Evolutionary conservation across 2,329 filamentous ascomycete genomes (phyloP).

Genomic region (Neopestalotiopsis sp.): DNA sequence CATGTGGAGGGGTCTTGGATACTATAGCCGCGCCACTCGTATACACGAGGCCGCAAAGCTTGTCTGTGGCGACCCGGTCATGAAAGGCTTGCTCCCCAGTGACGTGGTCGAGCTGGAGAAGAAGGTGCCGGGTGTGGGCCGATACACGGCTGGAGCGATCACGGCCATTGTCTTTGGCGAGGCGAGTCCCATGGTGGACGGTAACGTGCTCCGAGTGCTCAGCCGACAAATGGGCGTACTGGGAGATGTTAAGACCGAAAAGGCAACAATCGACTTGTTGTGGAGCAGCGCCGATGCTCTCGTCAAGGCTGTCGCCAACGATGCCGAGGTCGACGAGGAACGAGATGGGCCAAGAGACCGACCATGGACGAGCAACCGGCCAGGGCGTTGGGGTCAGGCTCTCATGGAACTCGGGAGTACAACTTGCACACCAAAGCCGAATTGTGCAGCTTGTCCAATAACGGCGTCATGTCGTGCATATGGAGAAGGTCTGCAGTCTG

Average conservation of each 20-base stretch:
- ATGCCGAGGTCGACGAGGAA: slow-evolving; percentile 31
- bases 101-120: slow-evolving; percentile 51
- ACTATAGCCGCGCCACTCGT: slow-evolving; percentile 68
- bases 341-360: slow-evolving; percentile 10
- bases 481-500: slow-evolving; percentile 48
- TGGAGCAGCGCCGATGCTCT: slow-evolving; percentile 65
- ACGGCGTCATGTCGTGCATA: slow-evolving; percentile 57
- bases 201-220: slow-evolving; percentile 66
- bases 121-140: slow-evolving; percentile 63
- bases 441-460: slow-evolving; percentile 58
- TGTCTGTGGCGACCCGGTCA: slow-evolving; percentile 47
- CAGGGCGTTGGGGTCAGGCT: slow-evolving; percentile 68
- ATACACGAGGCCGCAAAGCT: slow-evolving; percentile 62
- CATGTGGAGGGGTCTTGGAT: slow-evolving; percentile 66
- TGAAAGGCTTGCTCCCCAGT: slow-evolving; percentile 56
- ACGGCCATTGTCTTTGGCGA: slow-evolving; percentile 67
- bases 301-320: slow-evolving; percentile 55
- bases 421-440: slow-evolving; percentile 64
- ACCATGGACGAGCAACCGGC: slow-evolving; percentile 49
- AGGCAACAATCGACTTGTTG: slow-evolving; percentile 54
- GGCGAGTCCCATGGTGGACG: slow-evolving; percentile 66
- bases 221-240: slow-evolving; percentile 64
- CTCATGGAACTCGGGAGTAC: slow-evolving; percentile 72
- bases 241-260: slow-evolving; percentile 63
- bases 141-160: slow-evolving; percentile 68